Conservation (phyloP, 345 rosid genomes). For the Eucalyptus fibrosa region DNA sequence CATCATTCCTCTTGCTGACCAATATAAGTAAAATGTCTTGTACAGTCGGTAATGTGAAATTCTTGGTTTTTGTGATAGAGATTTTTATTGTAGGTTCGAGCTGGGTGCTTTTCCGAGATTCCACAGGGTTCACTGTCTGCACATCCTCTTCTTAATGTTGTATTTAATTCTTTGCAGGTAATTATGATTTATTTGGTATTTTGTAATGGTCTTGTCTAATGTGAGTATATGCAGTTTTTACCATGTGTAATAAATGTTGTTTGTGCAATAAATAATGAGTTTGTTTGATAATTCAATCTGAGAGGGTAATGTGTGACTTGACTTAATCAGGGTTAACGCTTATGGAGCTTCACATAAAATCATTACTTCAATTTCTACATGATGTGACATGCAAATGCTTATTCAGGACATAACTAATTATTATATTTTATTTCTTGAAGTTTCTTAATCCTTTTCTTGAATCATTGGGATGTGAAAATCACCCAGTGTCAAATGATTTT, state of each 20-base stretch:
- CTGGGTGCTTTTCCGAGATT: constrained; percentile 92
- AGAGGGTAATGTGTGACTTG: not conserved
- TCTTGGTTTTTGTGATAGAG: not conserved
- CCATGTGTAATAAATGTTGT: not conserved
- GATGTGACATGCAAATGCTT: not conserved
- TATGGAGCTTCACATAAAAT: not conserved
- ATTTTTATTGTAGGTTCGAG: constrained; percentile 55
- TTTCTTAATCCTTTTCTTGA: not conserved
- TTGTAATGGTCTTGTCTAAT: not conserved
- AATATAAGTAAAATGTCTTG: not conserved
- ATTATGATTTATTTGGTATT: not conserved
- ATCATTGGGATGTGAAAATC: not conserved
- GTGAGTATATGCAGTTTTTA: not conserved
- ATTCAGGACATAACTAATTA: not conserved
- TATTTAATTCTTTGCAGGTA: constrained; percentile 77
- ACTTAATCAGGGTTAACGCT: not conserved
- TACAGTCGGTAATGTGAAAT: not conserved
- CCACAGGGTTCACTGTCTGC: constrained; percentile 55
- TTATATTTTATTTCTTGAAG: not conserved
- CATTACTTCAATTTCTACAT: not conserved
- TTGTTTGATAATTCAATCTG: not conserved
- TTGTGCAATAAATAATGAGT: not conserved
- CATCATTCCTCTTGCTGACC: not conserved
- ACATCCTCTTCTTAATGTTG: constrained; percentile 79
- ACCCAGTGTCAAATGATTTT: not conserved